Evolutionary conservation across 2,329 filamentous ascomycete species (phyloP).

Genomic region (Cladophialophora immunda): DNA sequence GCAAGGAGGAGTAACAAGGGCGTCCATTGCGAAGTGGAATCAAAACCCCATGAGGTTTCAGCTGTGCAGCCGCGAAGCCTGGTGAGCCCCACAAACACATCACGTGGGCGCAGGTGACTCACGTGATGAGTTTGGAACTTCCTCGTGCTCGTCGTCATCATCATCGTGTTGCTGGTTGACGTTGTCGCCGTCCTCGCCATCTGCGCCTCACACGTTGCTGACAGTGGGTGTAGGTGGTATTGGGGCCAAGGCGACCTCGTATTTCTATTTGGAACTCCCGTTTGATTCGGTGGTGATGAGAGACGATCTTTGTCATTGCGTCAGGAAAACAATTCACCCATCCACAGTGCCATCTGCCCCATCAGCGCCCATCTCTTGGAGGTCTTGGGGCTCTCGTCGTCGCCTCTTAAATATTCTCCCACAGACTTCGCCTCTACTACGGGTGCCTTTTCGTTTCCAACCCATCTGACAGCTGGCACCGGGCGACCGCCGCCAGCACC

Average conservation of each 20-base stretch:
- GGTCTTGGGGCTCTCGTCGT: background rate
- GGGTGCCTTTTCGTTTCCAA: background rate
- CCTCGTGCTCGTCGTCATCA: background rate
- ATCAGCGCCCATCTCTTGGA: background rate
- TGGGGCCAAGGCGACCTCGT: background rate
- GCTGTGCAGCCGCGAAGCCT: background rate
- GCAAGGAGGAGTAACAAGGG: background rate
- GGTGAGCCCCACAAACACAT: background rate
- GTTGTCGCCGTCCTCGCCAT: conserved; percentile 1
- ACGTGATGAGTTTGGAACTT: background rate
- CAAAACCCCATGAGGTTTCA: background rate
- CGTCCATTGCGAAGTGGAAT: background rate
- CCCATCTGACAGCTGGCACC: background rate
- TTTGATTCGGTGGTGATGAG: background rate
- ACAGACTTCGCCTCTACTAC: background rate
- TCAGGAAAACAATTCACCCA: background rate
- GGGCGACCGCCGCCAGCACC: background rate
- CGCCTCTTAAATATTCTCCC: conserved; percentile 5
- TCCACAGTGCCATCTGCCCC: background rate
- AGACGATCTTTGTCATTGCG: background rate
- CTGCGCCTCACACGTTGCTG: background rate
- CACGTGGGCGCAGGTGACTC: background rate
- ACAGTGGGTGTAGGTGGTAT: background rate
- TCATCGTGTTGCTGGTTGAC: background rate
- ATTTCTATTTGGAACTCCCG: background rate